phyloP scores from a whole-genome alignment of 352 stramenopile genomes.

The Phytophthora foliorum region DNA sequence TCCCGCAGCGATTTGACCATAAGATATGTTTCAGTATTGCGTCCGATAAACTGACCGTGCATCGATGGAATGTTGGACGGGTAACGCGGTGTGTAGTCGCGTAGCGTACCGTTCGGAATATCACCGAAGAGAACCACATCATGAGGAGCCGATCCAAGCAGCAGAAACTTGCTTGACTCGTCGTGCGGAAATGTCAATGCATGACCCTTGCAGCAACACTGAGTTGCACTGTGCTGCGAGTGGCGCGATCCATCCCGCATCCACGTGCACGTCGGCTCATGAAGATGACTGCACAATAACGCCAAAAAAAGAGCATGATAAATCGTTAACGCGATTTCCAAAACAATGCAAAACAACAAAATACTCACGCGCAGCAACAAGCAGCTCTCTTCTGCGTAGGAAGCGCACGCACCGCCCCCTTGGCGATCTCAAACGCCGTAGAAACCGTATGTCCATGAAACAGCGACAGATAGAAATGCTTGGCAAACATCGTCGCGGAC shows the following conservation, averaged over 20 bases:
- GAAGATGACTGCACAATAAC: conserved; percentile 59
- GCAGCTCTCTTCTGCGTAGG: conserved; percentile 70
- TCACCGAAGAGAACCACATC: conserved; percentile 81
- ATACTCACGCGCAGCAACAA: conserved; percentile 84
- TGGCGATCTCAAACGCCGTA: conserved; percentile 81
- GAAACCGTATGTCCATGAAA: conserved; percentile 79
- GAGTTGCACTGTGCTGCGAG: conserved; percentile 69
- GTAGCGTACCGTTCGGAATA: conserved; percentile 63
- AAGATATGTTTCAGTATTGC: conserved; percentile 82
- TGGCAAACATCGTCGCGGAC: conserved; percentile 84
- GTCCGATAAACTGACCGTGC: conserved; percentile 87
- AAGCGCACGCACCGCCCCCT: conserved; percentile 68
- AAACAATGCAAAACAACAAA: background rate
- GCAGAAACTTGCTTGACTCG: conserved; percentile 85
- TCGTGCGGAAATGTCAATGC: conserved; percentile 78
- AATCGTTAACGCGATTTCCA: background rate
- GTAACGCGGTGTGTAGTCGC: conserved; percentile 76
- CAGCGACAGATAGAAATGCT: conserved; percentile 87
- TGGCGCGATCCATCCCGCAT: conserved; percentile 70
- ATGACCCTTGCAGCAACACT: conserved; percentile 83
- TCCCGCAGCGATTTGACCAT: conserved; percentile 80
- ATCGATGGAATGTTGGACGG: conserved; percentile 84
- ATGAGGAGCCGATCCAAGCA: conserved; percentile 63
- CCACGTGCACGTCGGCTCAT: conserved; percentile 79
- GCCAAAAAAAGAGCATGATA: background rate